Conservation (phyloP, 177 flowering plant species). For the Vitis hybrid region DNA sequence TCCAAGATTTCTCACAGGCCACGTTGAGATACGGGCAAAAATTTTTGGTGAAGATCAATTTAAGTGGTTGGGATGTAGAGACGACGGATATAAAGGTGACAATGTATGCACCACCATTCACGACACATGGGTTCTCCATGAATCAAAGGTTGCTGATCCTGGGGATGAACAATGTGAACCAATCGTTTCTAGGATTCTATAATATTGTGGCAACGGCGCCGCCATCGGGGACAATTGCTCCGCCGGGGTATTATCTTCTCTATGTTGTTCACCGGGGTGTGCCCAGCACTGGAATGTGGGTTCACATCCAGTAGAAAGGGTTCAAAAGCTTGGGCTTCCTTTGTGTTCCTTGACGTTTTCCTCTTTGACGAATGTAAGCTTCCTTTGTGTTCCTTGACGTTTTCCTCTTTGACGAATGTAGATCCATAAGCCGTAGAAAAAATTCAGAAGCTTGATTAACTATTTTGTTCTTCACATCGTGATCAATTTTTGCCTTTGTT, state of each 20-base stretch:
- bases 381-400: not conserved
- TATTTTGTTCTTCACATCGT: not conserved
- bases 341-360: not conserved
- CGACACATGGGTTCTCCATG: constrained; percentile 78
- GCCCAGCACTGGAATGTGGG: constrained; percentile 69
- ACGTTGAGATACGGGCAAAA: constrained; percentile 29
- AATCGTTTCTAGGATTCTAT: not conserved
- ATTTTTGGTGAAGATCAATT: constrained; percentile 23
- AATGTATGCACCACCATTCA: constrained; percentile 71
- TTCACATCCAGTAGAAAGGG: constrained; percentile 33
- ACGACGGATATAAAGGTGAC: constrained; percentile 40
- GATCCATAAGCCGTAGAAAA: no score
- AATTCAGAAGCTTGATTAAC: no score
- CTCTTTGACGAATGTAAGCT: no score
- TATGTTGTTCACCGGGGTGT: constrained; percentile 51
- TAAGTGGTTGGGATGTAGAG: not conserved
- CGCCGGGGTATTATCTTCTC: constrained; percentile 74
- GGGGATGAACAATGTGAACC: not conserved
- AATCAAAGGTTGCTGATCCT: constrained; percentile 61
- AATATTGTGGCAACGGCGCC: constrained; percentile 40
- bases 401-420: no score
- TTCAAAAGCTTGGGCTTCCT: no score
- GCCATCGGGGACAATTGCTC: constrained; percentile 49
- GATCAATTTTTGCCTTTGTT: not conserved
- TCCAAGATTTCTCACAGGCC: not conserved